Evolutionary conservation across 331 rosid genomes (phyloP), one percentile per base, ranked within the genome.

Genomic region (Pyrus hybrid): DNA sequence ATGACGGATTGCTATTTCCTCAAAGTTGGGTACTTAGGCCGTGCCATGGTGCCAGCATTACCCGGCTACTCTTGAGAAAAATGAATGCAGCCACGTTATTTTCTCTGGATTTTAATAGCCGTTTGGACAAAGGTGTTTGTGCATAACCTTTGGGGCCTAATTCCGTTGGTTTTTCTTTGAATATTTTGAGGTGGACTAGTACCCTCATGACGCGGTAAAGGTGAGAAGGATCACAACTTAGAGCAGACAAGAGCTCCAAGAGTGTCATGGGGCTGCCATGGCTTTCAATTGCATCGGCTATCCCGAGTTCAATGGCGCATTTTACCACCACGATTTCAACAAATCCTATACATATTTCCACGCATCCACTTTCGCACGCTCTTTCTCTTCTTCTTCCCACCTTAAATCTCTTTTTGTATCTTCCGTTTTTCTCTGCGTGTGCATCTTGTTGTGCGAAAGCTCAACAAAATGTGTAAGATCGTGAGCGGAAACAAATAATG

Each of bases 1-100:
- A 91, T 0, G 92, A 23, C 0, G 81, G 37, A 10, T 28, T 67
- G 0, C 65, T 83, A 16, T 17, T 63, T 0, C 75, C 76, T 23
- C 45, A 7, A 12, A 84, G 72, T 3, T 30, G 80, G 2, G 65
- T 67, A 17, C 93, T 81, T 4, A 91, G 77, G 73, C 64, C 13
- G 2, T 75, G 93, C 94, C 94, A 93, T 1, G 98, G 83, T 11
- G 89, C 87, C 18, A 91, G 53, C 96, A 91, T 87, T 1, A 80
- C 79, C 0, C 82, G 93, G 70, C 86, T 88, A 17, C 77, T 86
- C 81, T 82, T 85, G 0, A 93, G 41, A 68, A 89, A 54, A 32
- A 93, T 17, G 0, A 88, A 2, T 2, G 86, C 54, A 21, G 89
- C 81, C 90, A 90, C 82, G 83, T 85, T 85, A 0, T 72, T 73